A percentile compares a stretch with the other conserved stretches of the same genome.
Evolutionary conservation across 192 early-diverging fungal species (phyloP).

Genomic region (Hyaloraphidium curvatum): DNA sequence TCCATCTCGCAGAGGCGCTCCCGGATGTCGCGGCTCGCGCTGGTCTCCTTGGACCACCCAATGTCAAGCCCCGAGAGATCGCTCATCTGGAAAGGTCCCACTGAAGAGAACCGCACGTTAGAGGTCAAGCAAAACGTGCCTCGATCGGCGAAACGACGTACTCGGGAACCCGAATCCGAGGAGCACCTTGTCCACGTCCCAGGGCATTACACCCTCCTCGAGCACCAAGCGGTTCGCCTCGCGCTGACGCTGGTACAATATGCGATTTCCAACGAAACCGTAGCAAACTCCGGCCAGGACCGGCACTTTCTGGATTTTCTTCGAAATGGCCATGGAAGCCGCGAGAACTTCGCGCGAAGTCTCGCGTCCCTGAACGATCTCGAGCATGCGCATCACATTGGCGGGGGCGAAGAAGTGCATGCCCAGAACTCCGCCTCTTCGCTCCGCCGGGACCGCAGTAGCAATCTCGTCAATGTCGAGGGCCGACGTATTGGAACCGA

Average conservation of each 20-base stretch:
- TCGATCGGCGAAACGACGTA: too few relatives aligned
- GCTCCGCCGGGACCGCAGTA: background rate
- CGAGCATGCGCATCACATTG: background rate
- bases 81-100: too few relatives aligned
- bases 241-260: background rate
- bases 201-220: background rate
- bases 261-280: conserved; percentile 3
- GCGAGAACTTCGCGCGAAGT: background rate
- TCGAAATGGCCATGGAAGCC: background rate
- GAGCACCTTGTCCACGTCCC: background rate
- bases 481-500: background rate
- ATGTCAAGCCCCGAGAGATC: background rate
- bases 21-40: background rate
- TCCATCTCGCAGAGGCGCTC: background rate
- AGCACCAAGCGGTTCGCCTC: background rate
- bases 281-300: background rate
- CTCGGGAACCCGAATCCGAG: background rate
- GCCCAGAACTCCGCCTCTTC: background rate
- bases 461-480: conserved; percentile 1
- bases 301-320: background rate
- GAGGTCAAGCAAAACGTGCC: too few relatives aligned
- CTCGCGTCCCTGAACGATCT: background rate
- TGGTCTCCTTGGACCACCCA: background rate
- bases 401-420: background rate
- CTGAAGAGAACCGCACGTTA: too few relatives aligned